Conservation (phyloP, 31 red algal genomes). For the Endocladia muricata region DNA sequence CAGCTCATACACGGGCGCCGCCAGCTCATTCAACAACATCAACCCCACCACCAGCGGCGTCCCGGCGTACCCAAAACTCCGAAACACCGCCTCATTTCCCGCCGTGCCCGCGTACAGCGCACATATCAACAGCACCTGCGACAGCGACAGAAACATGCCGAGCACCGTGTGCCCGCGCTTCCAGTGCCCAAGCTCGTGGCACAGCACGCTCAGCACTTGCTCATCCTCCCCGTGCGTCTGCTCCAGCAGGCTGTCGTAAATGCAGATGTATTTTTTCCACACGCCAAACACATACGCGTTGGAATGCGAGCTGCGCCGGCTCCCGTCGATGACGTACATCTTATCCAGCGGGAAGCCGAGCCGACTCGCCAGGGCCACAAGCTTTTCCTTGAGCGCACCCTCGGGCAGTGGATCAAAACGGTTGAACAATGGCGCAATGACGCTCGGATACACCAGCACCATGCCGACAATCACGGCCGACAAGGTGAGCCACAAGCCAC, state of each 20-base stretch:
- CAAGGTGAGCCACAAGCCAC: constrained; percentile 29
- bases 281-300: constrained; percentile 90
- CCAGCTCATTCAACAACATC: constrained; percentile 72
- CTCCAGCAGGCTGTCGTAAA: constrained; percentile 82
- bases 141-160: constrained; percentile 45
- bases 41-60: constrained; percentile 75
- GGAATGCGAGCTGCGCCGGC: constrained; percentile 68
- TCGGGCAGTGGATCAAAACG: constrained; percentile 71
- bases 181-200: constrained; percentile 91
- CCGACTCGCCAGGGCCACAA: constrained; percentile 39
- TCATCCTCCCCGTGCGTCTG: constrained; percentile 71
- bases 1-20: constrained; percentile 75
- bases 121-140: constrained; percentile 55
- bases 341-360: constrained; percentile 81
- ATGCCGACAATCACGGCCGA: constrained; percentile 42
- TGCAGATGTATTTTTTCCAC: constrained; percentile 81
- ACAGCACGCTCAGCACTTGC: constrained; percentile 71
- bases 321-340: constrained; percentile 93
- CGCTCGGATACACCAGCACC: constrained; percentile 61
- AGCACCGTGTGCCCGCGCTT: constrained; percentile 52
- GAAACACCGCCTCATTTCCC: constrained; percentile 69
- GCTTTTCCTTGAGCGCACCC: constrained; percentile 41
- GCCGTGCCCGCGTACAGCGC: constrained; percentile 59
- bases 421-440: constrained; percentile 92
- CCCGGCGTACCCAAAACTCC: constrained; percentile 76